A percentile compares a stretch with the other conserved stretches of the same genome.
These are phyloP conservation scores for Acephala macrosclerotiorum DNA, from an alignment of 2,329 filamentous ascomycete genomes.

Conservation along the genomic window DNA sequence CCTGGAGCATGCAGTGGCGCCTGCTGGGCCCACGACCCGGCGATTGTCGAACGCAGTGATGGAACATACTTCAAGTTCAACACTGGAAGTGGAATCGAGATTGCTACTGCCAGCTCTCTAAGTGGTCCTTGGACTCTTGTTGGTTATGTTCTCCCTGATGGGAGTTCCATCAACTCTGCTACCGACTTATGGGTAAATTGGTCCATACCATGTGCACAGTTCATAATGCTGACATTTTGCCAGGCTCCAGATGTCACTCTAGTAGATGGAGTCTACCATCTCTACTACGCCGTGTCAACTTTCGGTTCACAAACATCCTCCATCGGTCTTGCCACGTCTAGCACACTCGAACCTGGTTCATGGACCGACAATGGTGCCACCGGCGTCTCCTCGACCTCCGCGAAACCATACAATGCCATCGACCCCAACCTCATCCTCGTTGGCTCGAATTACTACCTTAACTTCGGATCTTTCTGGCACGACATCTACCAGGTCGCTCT, in stretches of 20 bases:
- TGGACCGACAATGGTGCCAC: conserved; percentile 67
- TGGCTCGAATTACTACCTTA: conserved; percentile 55
- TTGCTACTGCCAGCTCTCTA: conserved; percentile 47
- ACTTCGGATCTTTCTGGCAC: conserved; percentile 74
- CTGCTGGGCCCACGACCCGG: conserved; percentile 51
- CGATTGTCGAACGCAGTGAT: conserved; percentile 51
- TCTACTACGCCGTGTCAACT: conserved; percentile 65
- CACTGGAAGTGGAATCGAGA: conserved; percentile 49
- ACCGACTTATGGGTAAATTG: conserved; percentile 49
- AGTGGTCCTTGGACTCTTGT: conserved; percentile 51
- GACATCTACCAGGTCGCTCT: conserved; percentile 68
- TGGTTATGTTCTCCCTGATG: conserved; percentile 47
- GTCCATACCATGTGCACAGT: background rate
- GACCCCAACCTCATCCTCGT: conserved; percentile 60
- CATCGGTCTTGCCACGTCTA: conserved; percentile 56
- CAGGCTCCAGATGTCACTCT: conserved; percentile 69
- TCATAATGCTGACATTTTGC: background rate
- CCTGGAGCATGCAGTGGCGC: conserved; percentile 49
- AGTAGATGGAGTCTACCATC: conserved; percentile 65
- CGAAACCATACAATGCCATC: conserved; percentile 64
- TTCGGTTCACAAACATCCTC: conserved; percentile 61
- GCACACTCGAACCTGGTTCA: conserved; percentile 57
- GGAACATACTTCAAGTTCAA: conserved; percentile 53
- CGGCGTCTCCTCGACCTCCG: conserved; percentile 54
- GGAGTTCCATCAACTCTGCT: conserved; percentile 48